Conservation (phyloP, 2,329 filamentous ascomycete species). For the Nigrograna mackinnonii region DNA sequence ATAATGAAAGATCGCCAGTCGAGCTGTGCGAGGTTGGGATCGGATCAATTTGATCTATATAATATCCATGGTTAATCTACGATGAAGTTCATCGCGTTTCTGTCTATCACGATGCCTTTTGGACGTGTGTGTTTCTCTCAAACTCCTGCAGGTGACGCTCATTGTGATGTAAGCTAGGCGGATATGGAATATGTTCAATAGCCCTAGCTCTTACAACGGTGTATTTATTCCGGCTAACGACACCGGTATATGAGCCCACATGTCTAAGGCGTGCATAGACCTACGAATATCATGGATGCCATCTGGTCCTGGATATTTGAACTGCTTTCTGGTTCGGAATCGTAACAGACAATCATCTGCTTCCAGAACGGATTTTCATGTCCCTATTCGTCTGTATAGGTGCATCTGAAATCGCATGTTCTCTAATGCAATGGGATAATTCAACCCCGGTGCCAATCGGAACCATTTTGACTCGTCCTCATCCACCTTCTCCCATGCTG, state of each 20-base stretch:
- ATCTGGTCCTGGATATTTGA: neutral
- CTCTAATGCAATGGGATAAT: slow-evolving; percentile 84
- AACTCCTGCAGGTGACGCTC: neutral
- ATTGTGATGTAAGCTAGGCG: neutral
- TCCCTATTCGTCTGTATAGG: slow-evolving; percentile 59
- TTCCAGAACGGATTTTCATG: neutral
- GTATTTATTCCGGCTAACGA: too few relatives aligned
- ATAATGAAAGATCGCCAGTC: neutral
- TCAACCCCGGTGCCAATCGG: slow-evolving; percentile 63
- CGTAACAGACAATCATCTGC: neutral
- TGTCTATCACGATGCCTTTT: neutral
- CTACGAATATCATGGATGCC: neutral
- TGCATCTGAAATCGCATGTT: slow-evolving; percentile 96
- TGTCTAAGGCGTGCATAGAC: neutral
- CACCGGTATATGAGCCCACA: too few relatives aligned
- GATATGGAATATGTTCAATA: neutral
- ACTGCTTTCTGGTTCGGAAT: neutral
- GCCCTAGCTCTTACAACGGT: too few relatives aligned
- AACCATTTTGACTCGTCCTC: slow-evolving; percentile 85
- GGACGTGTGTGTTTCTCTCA: neutral
- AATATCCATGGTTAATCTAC: neutral
- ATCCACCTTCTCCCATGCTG: slow-evolving; percentile 72
- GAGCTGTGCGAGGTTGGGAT: neutral
- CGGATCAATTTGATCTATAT: neutral
- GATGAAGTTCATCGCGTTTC: slow-evolving; percentile 1